Percentiles rank a stretch among this genome's conserved stretches.
Conservation (phyloP, 2,329 filamentous ascomycete genomes). For the Alternaria brassicae region DNA sequence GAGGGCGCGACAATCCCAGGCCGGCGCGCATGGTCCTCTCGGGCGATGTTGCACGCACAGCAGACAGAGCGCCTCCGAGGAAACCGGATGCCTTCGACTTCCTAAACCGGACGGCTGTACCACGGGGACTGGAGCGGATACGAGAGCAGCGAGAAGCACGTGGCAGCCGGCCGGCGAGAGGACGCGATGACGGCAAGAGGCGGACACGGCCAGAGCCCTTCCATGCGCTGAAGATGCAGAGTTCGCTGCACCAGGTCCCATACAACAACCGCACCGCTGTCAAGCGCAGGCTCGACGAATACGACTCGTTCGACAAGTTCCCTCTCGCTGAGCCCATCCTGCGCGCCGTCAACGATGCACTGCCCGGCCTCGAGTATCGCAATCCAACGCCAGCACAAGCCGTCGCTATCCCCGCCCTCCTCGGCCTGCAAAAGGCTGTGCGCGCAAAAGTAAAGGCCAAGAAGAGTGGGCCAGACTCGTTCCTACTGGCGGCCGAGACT, state of each 20-base stretch:
- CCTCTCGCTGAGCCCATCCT: conserved; percentile 74
- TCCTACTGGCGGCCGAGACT: conserved; percentile 91
- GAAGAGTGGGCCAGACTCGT: conserved; percentile 63
- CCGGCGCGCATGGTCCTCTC: conserved; percentile 61
- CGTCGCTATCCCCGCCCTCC: conserved; percentile 82
- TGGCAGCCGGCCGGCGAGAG: conserved; percentile 18
- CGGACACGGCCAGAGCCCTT: conserved; percentile 59
- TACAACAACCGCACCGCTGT: conserved; percentile 71
- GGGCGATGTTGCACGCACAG: conserved; percentile 39
- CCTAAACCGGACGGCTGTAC: conserved; percentile 44
- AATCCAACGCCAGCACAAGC: conserved; percentile 88
- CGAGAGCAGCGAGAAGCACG: conserved; percentile 18
- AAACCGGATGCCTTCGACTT: conserved; percentile 43
- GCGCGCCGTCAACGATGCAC: conserved; percentile 76
- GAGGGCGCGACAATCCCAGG: conserved; percentile 16
- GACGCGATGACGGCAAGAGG: conserved; percentile 32
- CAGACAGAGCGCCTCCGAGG: conserved; percentile 32
- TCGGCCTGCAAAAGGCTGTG: conserved; percentile 62
- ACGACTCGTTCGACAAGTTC: conserved; percentile 84
- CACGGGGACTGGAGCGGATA: conserved; percentile 30
- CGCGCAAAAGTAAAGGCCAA: conserved; percentile 38
- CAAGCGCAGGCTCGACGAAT: conserved; percentile 67
- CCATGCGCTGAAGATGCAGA: conserved; percentile 95
- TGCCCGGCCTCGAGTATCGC: conserved; percentile 76
- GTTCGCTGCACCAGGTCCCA: conserved; percentile 74